These are phyloP conservation scores for Hypoxylon crocopeplum DNA, from an alignment of 495 filamentous ascomycete genomes.

Conservation along the genomic window DNA sequence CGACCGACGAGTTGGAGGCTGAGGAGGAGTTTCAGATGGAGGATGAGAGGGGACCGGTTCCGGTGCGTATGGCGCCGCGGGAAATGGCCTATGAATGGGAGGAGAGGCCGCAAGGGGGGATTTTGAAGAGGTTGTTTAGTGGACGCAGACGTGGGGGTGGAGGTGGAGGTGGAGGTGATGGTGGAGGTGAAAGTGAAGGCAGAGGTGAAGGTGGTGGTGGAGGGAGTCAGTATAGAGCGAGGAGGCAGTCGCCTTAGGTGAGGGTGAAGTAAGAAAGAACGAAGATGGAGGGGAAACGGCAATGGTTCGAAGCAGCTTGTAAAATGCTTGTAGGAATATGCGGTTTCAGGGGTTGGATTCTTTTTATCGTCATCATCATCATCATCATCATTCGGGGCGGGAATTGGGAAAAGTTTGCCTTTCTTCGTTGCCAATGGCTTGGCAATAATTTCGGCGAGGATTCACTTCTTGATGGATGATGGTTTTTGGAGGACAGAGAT, in stretches of 20 bases:
- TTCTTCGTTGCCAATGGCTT: background rate
- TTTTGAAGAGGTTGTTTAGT: background rate
- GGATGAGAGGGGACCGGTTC: background rate
- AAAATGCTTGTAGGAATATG: constrained; percentile 12
- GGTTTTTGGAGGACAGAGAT: background rate
- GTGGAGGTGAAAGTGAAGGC: background rate
- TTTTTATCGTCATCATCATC: constrained; percentile 1
- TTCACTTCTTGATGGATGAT: background rate
- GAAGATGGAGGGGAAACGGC: background rate
- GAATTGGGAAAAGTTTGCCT: constrained; percentile 11
- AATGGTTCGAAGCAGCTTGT: constrained; percentile 4
- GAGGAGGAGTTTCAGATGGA: constrained; percentile 9
- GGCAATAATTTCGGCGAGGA: too few species aligned
- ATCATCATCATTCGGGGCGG: constrained; percentile 4
- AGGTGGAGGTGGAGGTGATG: background rate
- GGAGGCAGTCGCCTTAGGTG: constrained; percentile 25
- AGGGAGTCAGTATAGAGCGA: constrained; percentile 20
- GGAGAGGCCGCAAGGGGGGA: background rate
- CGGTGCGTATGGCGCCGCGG: background rate
- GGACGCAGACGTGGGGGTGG: background rate
- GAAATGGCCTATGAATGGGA: background rate
- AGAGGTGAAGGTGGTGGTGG: background rate
- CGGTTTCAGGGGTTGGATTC: background rate
- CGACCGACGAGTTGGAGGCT: background rate
- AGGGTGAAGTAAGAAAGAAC: background rate